These are phyloP conservation scores for Wickerhamiella musiphila DNA, from an alignment of 805 yeast species.

Conservation along the genomic window DNA sequence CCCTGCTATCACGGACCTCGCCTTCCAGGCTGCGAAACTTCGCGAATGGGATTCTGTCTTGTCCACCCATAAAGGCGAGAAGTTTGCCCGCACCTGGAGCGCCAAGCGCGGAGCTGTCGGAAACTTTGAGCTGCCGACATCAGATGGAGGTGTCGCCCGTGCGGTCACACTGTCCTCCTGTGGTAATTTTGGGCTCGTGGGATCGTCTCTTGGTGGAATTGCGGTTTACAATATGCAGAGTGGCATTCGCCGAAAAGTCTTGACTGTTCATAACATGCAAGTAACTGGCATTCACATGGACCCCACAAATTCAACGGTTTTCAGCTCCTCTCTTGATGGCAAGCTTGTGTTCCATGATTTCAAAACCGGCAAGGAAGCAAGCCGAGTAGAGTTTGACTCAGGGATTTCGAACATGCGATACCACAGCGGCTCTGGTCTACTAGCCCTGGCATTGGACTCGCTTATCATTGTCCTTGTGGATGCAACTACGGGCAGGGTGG, in stretches of 20 bases:
- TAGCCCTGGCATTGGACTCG: constrained; percentile 77
- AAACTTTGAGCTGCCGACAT: constrained; percentile 46
- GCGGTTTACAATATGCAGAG: constrained; percentile 82
- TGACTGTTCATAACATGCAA: constrained; percentile 40
- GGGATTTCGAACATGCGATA: constrained; percentile 65
- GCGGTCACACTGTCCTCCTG: constrained; percentile 72
- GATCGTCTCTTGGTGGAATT: constrained; percentile 72
- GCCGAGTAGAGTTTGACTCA: constrained; percentile 49
- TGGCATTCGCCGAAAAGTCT: constrained; percentile 62
- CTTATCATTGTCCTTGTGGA: constrained; percentile 72
- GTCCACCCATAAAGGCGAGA: constrained; percentile 73
- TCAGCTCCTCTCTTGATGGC: constrained; percentile 80
- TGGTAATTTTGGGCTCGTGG: constrained; percentile 89
- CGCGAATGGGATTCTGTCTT: constrained; percentile 89
- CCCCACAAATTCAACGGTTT: constrained; percentile 78
- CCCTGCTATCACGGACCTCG: constrained; percentile 55
- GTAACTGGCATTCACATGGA: constrained; percentile 83
- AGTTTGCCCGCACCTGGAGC: constrained; percentile 83
- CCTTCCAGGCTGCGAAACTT: constrained; percentile 56
- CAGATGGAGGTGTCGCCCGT: constrained; percentile 63
- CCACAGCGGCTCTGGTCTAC: constrained; percentile 67
- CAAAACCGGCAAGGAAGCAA: constrained; percentile 45
- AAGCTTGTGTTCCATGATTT: constrained; percentile 76
- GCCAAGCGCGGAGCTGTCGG: constrained; percentile 67
- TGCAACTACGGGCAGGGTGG: constrained; percentile 58